These are phyloP conservation scores for Phytophthora litchii DNA, from an alignment of 352 stramenopile species.

Conservation along the genomic window DNA sequence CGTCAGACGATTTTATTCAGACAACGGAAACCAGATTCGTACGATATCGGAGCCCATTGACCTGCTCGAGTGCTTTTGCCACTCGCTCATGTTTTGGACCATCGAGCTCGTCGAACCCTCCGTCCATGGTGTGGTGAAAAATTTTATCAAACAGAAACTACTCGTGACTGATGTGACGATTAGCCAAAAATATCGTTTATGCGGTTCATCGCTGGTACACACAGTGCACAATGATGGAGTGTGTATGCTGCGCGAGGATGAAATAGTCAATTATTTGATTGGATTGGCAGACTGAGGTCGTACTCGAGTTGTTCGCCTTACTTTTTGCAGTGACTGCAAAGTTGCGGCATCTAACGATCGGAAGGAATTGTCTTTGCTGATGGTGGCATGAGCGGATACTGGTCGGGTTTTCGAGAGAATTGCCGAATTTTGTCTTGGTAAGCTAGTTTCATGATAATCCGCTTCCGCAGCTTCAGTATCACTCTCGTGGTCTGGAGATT, in stretches of 20 bases:
- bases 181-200: constrained; percentile 42
- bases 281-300: constrained; percentile 50
- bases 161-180: neutral
- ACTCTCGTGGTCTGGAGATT: neutral
- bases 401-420: constrained; percentile 13
- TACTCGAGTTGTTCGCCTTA: constrained; percentile 43
- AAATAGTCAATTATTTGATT: constrained; percentile 24
- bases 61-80: constrained; percentile 65
- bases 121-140: constrained; percentile 20
- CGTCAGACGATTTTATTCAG: neutral
- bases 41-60: constrained; percentile 77
- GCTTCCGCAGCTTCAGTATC: constrained; percentile 3
- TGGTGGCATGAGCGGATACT: constrained; percentile 19
- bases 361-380: constrained; percentile 15
- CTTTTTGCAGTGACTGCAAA: constrained; percentile 55
- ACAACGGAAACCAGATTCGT: constrained; percentile 5
- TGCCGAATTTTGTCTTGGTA: constrained; percentile 8
- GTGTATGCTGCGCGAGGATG: constrained; percentile 5
- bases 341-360: constrained; percentile 42
- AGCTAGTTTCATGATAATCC: constrained; percentile 1
- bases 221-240: no score
- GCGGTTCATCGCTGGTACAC: constrained; percentile 1
- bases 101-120: constrained; percentile 23
- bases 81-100: constrained; percentile 66
- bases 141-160: neutral